Conservation (phyloP, 805 yeast genomes). For the Starmerella potacharoeniae region DNA sequence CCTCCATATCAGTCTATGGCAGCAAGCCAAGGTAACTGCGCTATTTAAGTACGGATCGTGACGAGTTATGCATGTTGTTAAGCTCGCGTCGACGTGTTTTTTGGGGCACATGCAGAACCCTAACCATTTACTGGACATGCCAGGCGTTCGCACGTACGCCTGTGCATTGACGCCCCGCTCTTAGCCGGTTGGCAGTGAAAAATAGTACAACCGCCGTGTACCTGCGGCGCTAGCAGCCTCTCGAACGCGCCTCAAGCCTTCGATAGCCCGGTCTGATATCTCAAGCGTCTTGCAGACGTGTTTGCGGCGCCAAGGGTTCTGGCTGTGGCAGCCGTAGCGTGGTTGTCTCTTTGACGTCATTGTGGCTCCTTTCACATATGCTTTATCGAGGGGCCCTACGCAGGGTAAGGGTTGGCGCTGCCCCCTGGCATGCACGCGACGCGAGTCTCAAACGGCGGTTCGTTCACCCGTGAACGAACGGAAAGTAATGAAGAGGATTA, state of each 20-base stretch:
- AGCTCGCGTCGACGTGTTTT: conserved; percentile 6
- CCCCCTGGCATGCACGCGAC: conserved; percentile 1
- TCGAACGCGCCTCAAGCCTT: neutral
- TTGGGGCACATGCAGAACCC: conserved; percentile 3
- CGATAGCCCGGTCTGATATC: neutral
- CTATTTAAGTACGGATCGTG: neutral
- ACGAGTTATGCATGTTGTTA: neutral
- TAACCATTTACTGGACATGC: neutral
- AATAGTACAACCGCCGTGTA: neutral
- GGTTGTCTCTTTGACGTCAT: neutral
- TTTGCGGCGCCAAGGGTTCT: neutral
- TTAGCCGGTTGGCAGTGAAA: neutral
- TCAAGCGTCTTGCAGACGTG: neutral
- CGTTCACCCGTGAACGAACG: no score
- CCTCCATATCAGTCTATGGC: neutral
- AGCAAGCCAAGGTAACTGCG: neutral
- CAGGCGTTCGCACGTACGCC: neutral
- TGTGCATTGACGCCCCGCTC: neutral
- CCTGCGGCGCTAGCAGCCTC: neutral
- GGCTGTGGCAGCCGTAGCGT: neutral
- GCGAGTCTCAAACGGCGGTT: neutral
- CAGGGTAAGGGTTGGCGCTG: neutral
- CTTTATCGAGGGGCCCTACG: neutral
- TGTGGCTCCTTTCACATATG: neutral
- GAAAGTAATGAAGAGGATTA: no score